These are phyloP conservation scores for Claviceps monticola DNA, from an alignment of 2,329 filamentous ascomycete genomes.

Conservation along the genomic window DNA sequence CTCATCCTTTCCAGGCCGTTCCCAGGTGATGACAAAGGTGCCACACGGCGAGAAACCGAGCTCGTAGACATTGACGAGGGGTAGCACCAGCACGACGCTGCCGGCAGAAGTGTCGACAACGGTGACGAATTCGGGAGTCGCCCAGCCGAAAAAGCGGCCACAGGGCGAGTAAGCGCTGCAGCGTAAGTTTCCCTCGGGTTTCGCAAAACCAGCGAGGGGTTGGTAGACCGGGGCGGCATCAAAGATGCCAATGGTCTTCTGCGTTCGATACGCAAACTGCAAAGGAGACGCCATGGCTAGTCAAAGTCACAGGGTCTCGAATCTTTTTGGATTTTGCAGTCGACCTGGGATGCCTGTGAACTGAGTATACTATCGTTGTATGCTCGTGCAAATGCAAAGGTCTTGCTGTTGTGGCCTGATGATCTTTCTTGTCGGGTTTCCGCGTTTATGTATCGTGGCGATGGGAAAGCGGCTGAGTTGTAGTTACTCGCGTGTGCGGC, in stretches of 20 bases:
- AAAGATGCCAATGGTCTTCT: constrained; percentile 89
- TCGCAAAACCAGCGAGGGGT: constrained; percentile 66
- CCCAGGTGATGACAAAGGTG: constrained; percentile 92
- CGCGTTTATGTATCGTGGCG: neutral
- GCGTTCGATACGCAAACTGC: constrained; percentile 94
- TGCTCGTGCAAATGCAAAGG: neutral
- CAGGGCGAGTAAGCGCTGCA: constrained; percentile 93
- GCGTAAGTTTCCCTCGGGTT: constrained; percentile 85
- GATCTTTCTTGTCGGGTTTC: neutral
- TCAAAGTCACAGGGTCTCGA: constrained; percentile 60
- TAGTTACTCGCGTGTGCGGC: neutral
- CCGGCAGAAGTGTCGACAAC: constrained; percentile 73
- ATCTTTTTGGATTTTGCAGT: constrained; percentile 10
- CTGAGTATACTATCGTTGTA: neutral
- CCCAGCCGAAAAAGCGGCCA: constrained; percentile 93
- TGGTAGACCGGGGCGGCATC: constrained; percentile 84
- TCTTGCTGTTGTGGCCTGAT: neutral
- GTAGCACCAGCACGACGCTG: constrained; percentile 58
- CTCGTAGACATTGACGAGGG: constrained; percentile 79
- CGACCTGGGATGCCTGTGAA: constrained; percentile 8
- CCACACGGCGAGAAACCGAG: constrained; percentile 86
- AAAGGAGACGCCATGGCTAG: constrained; percentile 87
- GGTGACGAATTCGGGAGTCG: constrained; percentile 72
- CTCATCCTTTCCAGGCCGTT: constrained; percentile 84
- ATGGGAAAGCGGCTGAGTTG: neutral